Evolutionary conservation across 2,329 filamentous ascomycete species (phyloP), one percentile per base, ranked within the genome.

Genomic region (Colletotrichum agaves): DNA sequence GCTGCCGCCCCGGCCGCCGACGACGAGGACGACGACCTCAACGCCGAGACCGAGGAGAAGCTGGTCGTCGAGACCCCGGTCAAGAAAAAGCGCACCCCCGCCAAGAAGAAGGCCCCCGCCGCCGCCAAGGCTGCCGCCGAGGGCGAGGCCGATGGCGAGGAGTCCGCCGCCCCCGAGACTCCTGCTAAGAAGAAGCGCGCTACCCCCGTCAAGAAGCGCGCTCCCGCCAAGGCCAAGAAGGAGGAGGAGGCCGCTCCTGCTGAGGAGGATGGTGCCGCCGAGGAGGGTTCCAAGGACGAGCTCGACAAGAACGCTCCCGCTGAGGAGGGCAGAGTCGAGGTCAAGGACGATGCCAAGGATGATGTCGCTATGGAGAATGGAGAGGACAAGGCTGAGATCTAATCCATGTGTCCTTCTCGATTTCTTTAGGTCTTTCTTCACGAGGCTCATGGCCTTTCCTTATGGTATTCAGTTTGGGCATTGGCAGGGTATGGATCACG

Each of bases 141-240:
- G 4, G 43, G n/a, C 8, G 60, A 63, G 19, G 47, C 37, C 15
- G 62, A 37, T 2, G 58, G 21, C 3, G 60, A 63, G 8, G 61
- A 67, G 12, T 39, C 43, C 1, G 39, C 3, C 7, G 27, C 44
- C 11, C 37, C 46, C 1, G 69, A 55, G 5, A 70, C 69, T 0
- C 69, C 69, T 2, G 50, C 37, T n/a, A 70, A 70, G 69, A 65
- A 62, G 35, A 66, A 69, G 58, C 53, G 53, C n/a, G 37, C 47
- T 12, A 21, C 50, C 11, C 31, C 57, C 1, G 39, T 46, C 10
- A 69, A 69, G 57, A 33, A 50, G 27, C 63, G 64, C 37, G 47
- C 44, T 3, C 61, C 58, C 6, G 35, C 13, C 12, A 62, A 69
- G 35, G 10, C 8, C 10, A 67, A 67, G 63, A 67, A 67, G 44